phyloP scores from a whole-genome alignment of 1,139 yeast genomes.

The Torulaspora pretoriensis region DNA sequence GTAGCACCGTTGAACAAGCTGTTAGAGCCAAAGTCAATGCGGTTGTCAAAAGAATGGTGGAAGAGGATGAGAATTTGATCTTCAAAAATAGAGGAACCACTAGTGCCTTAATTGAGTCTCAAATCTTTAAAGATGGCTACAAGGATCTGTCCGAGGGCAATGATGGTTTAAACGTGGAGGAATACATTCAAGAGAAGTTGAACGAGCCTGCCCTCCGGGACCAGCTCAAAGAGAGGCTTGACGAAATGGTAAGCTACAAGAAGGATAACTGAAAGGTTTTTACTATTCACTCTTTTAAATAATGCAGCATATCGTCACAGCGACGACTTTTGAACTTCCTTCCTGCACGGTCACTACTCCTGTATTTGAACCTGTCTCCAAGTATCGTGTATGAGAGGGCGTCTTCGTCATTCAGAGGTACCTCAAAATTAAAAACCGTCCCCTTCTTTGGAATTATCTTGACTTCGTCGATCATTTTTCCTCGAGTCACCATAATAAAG shows the following conservation, averaged over 20 bases:
- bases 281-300: conserved; percentile 15
- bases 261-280: not conserved
- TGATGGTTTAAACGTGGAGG: conserved; percentile 21
- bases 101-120: conserved; percentile 34
- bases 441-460: conserved; percentile 59
- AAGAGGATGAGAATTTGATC: conserved; percentile 30
- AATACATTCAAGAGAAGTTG: conserved; percentile 17
- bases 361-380: conserved; percentile 74
- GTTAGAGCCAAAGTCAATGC: conserved; percentile 23
- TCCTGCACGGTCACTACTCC: conserved; percentile 79
- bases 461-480: conserved; percentile 50
- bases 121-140: conserved; percentile 30
- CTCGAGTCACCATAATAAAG: conserved; percentile 60
- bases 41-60: conserved; percentile 28
- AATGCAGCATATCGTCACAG: conserved; percentile 52
- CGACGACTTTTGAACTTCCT: conserved; percentile 79
- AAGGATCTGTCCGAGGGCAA: conserved; percentile 21
- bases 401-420: conserved; percentile 39
- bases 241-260: conserved; percentile 4
- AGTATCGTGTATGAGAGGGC: conserved; percentile 58
- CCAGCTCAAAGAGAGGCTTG: conserved; percentile 15
- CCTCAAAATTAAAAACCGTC: conserved; percentile 52
- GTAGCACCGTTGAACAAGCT: conserved; percentile 20
- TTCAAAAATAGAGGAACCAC: conserved; percentile 36
- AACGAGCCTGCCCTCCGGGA: conserved; percentile 22